Evolutionary conservation across 164 flowering plant species (phyloP), one percentile per base, ranked within the genome.

Genomic region (Brasenia schreberi): DNA sequence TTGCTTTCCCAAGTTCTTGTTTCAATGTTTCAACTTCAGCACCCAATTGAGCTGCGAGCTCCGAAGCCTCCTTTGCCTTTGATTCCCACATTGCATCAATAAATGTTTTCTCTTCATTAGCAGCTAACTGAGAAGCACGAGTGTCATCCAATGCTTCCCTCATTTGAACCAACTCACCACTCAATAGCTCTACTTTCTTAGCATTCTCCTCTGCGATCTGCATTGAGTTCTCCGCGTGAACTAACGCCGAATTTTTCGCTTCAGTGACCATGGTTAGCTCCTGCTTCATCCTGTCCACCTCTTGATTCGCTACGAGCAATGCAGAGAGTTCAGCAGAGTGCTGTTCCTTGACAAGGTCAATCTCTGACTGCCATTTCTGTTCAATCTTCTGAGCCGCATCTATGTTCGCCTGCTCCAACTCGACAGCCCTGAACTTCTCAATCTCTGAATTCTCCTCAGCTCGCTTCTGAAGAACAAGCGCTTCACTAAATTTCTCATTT

Each of bases 401-500:
- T 67, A 93, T 85, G 27, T 87, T 90, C 0, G 81, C 85, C 71
- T 88, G 96, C 72, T 92, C 96, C 81, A 88, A 65, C 71, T 89
- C 98, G 62, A 83, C 81, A 23, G 98, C 89, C n/a, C 94, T 84
- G 71, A 93, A 93, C 73, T 87, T 93, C 76, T 90, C 97, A 60
- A 89, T 87, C 79, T 93, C 98, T 23, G 87, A 82, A 73, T 71
- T 71, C 72, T 93, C 97, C 71, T 89, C 96, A 1, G 96, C 96
- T 69, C 80, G 75, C 76, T 93, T 93, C 69, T 87, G 96, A 71
- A 92, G 88, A 70, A 81, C 85, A 77, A 86, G 63, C 59, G 95
- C 89, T 73, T 89, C 95, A 53, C 75, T 68, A 23, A 90, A 90
- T 71, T 89, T 93, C 79, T 74, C 90, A 82, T 82, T 82, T 65